Conservation (phyloP, 176 grass and related monocot genomes). For the Avena insularis region DNA sequence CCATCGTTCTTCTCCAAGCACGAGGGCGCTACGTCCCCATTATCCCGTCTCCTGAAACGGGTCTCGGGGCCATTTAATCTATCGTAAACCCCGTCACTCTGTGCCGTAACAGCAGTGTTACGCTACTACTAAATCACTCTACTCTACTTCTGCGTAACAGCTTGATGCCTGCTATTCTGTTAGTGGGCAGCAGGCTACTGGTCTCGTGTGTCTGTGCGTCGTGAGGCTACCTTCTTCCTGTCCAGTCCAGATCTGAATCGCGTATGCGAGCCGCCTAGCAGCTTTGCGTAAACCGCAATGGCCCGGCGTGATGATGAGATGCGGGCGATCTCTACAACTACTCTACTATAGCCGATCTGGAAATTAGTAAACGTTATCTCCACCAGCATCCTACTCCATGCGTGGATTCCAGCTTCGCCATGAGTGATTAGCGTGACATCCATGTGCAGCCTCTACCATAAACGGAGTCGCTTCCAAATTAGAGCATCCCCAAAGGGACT, state of each 20-base stretch:
- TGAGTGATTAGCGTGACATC: constrained; percentile 47
- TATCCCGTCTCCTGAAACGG: neutral
- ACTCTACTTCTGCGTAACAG: neutral
- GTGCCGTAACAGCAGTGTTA: neutral
- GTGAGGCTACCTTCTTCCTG: neutral
- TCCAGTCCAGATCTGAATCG: constrained; percentile 17
- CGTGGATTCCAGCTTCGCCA: neutral
- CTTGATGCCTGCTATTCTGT: neutral
- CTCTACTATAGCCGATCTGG: neutral
- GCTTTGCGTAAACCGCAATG: neutral
- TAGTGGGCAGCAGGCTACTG: neutral
- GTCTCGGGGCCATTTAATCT: constrained; percentile 34
- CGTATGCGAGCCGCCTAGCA: neutral
- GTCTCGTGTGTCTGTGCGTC: neutral
- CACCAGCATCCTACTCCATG: neutral
- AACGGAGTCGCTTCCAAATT: too few relatives aligned
- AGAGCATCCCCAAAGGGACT: too few relatives aligned
- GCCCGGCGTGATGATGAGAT: constrained; percentile 27
- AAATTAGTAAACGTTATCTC: constrained; percentile 43
- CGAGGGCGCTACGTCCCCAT: neutral
- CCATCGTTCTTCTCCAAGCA: neutral
- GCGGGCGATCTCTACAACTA: neutral
- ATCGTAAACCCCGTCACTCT: neutral
- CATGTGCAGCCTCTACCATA: constrained; percentile 12
- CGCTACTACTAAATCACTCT: neutral